Base-by-base conservation (phyloP, 768 basidiomycete species). In the Suillus tomentosus region DNA sequence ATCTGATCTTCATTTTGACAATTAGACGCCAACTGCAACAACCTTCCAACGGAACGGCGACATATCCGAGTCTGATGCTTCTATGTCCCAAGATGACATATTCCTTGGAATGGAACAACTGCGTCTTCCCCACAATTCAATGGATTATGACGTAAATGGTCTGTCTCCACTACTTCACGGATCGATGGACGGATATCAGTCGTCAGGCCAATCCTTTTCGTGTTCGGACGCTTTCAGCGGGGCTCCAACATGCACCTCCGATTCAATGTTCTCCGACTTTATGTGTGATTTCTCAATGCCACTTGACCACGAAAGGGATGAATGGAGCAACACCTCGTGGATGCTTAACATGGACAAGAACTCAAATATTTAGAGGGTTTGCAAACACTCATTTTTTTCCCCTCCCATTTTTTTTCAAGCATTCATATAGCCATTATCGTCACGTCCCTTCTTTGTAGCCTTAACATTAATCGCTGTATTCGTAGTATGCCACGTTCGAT, bases 21-120 rank as follows among this genome's bases (percentile, higher is more conserved):
- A 61, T 22, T 64, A 80, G 78, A 68, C 71, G 13, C 72, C 75
- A 2, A 71, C 70, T 53, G 64, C 64, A 39, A 54, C 69, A 31
- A 71, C 62, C 53, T 71, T 78, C 42, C 59, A 61, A 22, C 45
- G 60, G 36, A 47, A 36, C 48, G 14, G 62, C 27, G 22, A 37
- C 34, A 59, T 60, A 59, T 57, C 36, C 4, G n/a, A 17, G 37
- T 37, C 42, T 15, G 36, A 62, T 15, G 40, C 50, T 48, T 24
- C 15, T 36, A 45, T 63, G 60, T 42, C 36, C 27, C 45, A 57
- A 40, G 24, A 51, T 39, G 31, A 22, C n/a, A 11, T 64, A 37
- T 57, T 27, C 34, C 37, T 62, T 37, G 36, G 34, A 50, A 40
- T 67, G 1, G 60, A 63, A 37, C 62, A 67, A 31, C 57, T 64